A percentile compares a stretch with the other conserved stretches of the same genome.
phyloP scores from a whole-genome alignment of 768 basidiomycete genomes.

The Ramaria sp. region DNA sequence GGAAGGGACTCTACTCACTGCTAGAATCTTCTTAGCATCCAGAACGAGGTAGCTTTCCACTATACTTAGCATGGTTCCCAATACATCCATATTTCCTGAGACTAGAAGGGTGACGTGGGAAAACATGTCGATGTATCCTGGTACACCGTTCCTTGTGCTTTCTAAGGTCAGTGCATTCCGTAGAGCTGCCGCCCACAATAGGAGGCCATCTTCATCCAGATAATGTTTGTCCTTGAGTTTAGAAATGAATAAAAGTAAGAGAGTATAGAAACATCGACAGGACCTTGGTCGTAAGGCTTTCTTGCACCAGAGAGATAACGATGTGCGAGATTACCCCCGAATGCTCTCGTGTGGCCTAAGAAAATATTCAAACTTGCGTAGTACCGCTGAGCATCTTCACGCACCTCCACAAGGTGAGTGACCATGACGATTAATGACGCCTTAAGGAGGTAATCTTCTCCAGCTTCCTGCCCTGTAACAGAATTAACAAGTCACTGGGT shows the following conservation, averaged over 20 bases:
- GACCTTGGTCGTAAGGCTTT: constrained; percentile 51
- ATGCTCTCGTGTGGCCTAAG: constrained; percentile 54
- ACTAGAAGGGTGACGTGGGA: constrained; percentile 53
- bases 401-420: constrained; percentile 58
- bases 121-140: constrained; percentile 52
- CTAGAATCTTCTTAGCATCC: constrained; percentile 48
- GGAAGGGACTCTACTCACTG: constrained; percentile 31
- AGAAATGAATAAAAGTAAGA: constrained; percentile 10
- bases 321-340: constrained; percentile 45
- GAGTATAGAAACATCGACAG: neutral
- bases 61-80: constrained; percentile 56
- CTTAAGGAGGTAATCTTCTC: constrained; percentile 64
- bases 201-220: constrained; percentile 70
- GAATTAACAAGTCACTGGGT: constrained; percentile 8
- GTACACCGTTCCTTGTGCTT: constrained; percentile 29
- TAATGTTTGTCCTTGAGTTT: constrained; percentile 43
- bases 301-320: constrained; percentile 53
- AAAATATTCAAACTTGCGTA: constrained; percentile 4
- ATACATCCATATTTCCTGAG: constrained; percentile 57
- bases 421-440: constrained; percentile 58
- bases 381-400: constrained; percentile 7
- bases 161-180: constrained; percentile 50
- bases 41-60: constrained; percentile 75
- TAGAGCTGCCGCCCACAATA: constrained; percentile 64
- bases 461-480: constrained; percentile 52